These are phyloP conservation scores for Cornus suecica DNA, from an alignment of 148 eudicot species.

Conservation along the genomic window DNA sequence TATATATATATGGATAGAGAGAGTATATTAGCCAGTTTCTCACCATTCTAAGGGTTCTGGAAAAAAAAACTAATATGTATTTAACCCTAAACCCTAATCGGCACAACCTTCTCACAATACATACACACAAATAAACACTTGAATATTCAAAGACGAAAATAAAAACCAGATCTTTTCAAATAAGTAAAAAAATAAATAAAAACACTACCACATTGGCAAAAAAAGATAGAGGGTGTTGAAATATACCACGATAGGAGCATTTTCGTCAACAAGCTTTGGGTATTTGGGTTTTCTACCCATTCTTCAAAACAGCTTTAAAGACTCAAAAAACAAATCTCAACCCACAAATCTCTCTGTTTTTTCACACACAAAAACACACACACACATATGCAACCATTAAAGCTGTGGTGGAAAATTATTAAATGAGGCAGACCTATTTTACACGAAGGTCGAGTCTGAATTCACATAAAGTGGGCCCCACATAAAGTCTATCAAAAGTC, in stretches of 20 bases:
- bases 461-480: too few relatives aligned
- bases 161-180: background rate
- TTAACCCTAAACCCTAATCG: background rate
- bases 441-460: too few relatives aligned
- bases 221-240: background rate
- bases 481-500: too few relatives aligned
- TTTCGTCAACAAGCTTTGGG: background rate
- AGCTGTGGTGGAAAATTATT: too few relatives aligned
- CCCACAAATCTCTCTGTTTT: background rate
- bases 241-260: background rate
- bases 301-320: background rate
- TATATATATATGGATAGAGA: too few relatives aligned
- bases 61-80: too few relatives aligned
- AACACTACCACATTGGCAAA: background rate
- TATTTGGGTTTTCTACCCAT: slow-evolving; percentile 8
- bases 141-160: background rate
- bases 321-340: background rate
- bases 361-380: too few relatives aligned
- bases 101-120: background rate
- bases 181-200: background rate
- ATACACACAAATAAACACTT: background rate
- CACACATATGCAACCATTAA: too few relatives aligned
- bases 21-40: too few relatives aligned
- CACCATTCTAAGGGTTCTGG: too few relatives aligned
- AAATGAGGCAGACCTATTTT: too few relatives aligned